These are phyloP conservation scores for Penicillium chermesinum DNA, from an alignment of 495 filamentous ascomycete species.

Conservation along the genomic window DNA sequence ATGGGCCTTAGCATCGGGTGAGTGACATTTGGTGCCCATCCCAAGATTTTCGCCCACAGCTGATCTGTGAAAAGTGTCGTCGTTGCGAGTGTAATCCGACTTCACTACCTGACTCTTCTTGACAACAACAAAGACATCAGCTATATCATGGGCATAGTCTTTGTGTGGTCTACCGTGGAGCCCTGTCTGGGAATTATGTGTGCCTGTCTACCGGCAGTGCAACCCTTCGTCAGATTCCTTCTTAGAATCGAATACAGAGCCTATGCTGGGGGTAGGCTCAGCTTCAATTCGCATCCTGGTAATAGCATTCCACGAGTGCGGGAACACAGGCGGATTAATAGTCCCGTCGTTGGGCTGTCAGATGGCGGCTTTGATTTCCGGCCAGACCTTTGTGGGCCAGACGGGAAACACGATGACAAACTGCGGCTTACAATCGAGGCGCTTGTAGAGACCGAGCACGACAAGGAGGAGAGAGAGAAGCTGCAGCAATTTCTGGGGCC, in stretches of 20 bases:
- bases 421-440: neutral
- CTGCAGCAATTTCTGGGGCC: slow-evolving; percentile 9
- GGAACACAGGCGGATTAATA: neutral
- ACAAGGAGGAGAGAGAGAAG: neutral
- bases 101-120: slow-evolving; percentile 25
- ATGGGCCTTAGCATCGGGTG: slow-evolving; percentile 43
- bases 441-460: neutral
- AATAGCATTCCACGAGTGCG: neutral
- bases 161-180: slow-evolving; percentile 44
- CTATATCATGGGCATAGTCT: slow-evolving; percentile 32
- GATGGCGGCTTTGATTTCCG: neutral
- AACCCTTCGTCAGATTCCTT: slow-evolving; percentile 13
- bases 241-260: slow-evolving; percentile 8
- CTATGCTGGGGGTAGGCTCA: neutral
- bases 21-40: neutral
- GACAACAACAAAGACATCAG: slow-evolving; percentile 27
- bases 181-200: slow-evolving; percentile 38
- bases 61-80: slow-evolving; percentile 14
- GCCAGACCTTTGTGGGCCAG: neutral
- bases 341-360: neutral
- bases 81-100: slow-evolving; percentile 16
- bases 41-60: neutral
- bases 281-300: neutral
- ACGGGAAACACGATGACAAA: slow-evolving; percentile 3
- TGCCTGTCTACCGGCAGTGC: slow-evolving; percentile 29